Evolutionary conservation across 208 protist species (phyloP).

Genomic region (Angomonas ambiguus): DNA sequence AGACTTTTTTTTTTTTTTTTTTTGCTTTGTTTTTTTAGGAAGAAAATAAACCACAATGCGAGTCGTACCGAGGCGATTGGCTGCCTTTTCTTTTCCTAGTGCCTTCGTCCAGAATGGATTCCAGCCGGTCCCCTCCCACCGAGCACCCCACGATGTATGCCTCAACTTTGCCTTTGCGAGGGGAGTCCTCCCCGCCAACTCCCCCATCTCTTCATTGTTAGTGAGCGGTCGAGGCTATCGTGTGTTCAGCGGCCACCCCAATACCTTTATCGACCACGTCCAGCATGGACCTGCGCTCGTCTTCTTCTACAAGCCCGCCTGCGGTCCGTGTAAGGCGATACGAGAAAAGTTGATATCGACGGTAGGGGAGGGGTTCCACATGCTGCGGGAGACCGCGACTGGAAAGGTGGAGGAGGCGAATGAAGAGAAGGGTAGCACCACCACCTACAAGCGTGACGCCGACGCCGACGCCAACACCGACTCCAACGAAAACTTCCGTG

Average conservation of each 20-base stretch:
- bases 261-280: conserved; percentile 41
- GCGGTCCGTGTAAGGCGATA: conserved; percentile 56
- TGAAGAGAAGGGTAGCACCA: neutral
- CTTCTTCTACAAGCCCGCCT: conserved; percentile 76
- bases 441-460: neutral
- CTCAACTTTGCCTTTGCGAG: conserved; percentile 22
- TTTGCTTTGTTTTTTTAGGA: neutral
- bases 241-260: conserved; percentile 38
- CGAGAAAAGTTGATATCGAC: conserved; percentile 34
- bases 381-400: neutral
- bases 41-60: neutral
- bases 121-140: conserved; percentile 14
- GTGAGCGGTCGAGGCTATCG: conserved; percentile 19
- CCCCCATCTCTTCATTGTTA: conserved; percentile 12
- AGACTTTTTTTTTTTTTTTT: conserved; percentile 24
- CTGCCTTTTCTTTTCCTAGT: conserved; percentile 2
- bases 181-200: conserved; percentile 12
- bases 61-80: neutral
- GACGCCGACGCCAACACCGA: neutral
- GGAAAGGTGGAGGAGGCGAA: neutral
- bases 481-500: neutral
- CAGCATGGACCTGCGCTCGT: conserved; percentile 39
- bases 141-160: conserved; percentile 14
- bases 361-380: conserved; percentile 19
- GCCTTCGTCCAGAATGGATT: conserved; percentile 12